Evolutionary conservation across 2,329 filamentous ascomycete species (phyloP).

Genomic region (Xylariaceae sp.): DNA sequence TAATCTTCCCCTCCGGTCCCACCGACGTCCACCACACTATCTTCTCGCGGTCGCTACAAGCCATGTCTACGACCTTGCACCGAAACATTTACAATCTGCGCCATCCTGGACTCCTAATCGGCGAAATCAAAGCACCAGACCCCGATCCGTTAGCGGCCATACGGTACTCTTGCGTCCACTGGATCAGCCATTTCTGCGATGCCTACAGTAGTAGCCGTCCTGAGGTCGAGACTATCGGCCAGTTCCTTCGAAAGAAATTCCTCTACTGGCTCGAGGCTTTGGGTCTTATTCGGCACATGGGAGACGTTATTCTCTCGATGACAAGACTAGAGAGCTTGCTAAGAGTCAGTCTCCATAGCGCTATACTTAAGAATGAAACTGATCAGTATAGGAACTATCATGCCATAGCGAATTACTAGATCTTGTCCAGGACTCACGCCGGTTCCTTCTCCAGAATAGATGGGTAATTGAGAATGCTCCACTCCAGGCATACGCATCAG

Average conservation of each 20-base stretch:
- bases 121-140: conserved; percentile 28
- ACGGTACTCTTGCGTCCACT: conserved; percentile 44
- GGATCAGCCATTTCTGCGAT: conserved; percentile 42
- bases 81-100: conserved; percentile 45
- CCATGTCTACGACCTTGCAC: conserved; percentile 37
- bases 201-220: conserved; percentile 19
- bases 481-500: conserved; percentile 26
- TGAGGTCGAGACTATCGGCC: conserved; percentile 35
- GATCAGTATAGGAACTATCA: conserved; percentile 13
- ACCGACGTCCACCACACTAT: conserved; percentile 40
- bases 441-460: too few relatives aligned
- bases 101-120: conserved; percentile 30
- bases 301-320: conserved; percentile 2
- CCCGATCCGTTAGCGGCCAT: conserved; percentile 37
- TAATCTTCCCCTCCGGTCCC: conserved; percentile 40
- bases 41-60: conserved; percentile 43
- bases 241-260: conserved; percentile 45
- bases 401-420: not conserved
- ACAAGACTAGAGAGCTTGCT: not conserved
- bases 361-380: conserved; percentile 15
- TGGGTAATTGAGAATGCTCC: conserved; percentile 22
- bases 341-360: too few relatives aligned
- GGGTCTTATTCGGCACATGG: conserved; percentile 40
- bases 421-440: too few relatives aligned
- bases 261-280: conserved; percentile 53